Base-by-base conservation (phyloP, 805 yeast species). In the Myxozyma sirexii region DNA sequence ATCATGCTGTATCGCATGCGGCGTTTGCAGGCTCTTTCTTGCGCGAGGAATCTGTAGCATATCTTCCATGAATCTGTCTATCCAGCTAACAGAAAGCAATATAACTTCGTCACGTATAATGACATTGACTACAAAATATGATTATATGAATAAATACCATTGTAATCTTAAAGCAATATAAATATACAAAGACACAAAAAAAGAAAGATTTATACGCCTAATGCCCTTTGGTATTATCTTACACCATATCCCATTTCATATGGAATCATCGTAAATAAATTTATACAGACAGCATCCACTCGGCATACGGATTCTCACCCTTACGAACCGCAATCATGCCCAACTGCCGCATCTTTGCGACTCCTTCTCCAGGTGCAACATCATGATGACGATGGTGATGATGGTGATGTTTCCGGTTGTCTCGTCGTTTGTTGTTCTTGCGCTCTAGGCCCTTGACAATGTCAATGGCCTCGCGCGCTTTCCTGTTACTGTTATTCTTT, bases 311-410 rank as follows among this genome's bases (percentile, higher is more conserved):
- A 43, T 62, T 54, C 23, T 62, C 60, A 4, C 55, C 60, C 26
- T 52, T 59, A 48, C 55, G 51, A 23, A 63, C 47, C 42, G 68
- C 67, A 50, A 63, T 45, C 51, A 65, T 26, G 6, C 68, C 68
- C 41, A 65, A 42, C 54, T 63, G 67, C 6, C 68, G 55, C 68
- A 65, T 65, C 52, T 66, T 65, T 50, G 59, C 68, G 8, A 62
- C 65, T 12, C 68, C 68, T 45, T 65, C 68, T 13, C 68, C 68
- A 15, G 68, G 68, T 31, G 51, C 56, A 19, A 62, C 43, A 10
- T 56, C 50, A 4, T 61, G 52, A 37, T 57, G 60, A 7, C 44
- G 62, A 27, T 52, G 60, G 21, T 43, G 57, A 23, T 55, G 65
- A 19, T 45, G 60, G 21, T 53, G 52, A 31, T 54, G 59, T 19